Percentiles rank a stretch among this genome's conserved stretches.
These are phyloP conservation scores for Posidonia australis DNA, from an alignment of 106 monocot genomes.

Conservation along the genomic window DNA sequence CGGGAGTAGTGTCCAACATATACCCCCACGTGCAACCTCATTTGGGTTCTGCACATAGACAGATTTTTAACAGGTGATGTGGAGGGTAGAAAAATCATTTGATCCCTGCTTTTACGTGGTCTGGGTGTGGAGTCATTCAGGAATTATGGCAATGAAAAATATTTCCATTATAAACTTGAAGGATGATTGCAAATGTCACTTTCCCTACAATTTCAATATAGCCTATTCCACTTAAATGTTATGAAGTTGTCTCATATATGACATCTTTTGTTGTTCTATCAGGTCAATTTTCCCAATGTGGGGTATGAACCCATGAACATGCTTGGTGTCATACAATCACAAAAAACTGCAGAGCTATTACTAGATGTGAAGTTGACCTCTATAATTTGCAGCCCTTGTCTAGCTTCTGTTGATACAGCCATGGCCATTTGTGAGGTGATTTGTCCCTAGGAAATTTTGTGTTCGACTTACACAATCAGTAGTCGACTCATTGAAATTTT, in stretches of 20 bases:
- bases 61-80: no score
- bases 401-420: constrained; percentile 77
- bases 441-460: no score
- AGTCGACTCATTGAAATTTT: neutral
- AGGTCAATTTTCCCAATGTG: constrained; percentile 46
- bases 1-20: no score
- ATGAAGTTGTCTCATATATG: no score
- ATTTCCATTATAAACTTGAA: neutral
- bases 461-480: no score
- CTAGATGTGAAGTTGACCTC: constrained; percentile 62
- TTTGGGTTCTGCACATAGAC: no score
- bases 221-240: neutral
- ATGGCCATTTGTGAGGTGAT: constrained; percentile 66
- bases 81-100: no score
- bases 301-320: constrained; percentile 85
- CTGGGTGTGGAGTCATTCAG: neutral
- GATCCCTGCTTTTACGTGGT: no score
- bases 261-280: constrained; percentile 5
- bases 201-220: neutral
- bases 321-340: constrained; percentile 93
- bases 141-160: neutral
- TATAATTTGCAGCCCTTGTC: constrained; percentile 54
- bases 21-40: no score
- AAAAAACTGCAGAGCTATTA: constrained; percentile 87
- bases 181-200: no score